A percentile compares a stretch with the other conserved stretches of the same genome.
These are phyloP conservation scores for Penicillium freii DNA, from an alignment of 2,329 filamentous ascomycete species.

Conservation along the genomic window DNA sequence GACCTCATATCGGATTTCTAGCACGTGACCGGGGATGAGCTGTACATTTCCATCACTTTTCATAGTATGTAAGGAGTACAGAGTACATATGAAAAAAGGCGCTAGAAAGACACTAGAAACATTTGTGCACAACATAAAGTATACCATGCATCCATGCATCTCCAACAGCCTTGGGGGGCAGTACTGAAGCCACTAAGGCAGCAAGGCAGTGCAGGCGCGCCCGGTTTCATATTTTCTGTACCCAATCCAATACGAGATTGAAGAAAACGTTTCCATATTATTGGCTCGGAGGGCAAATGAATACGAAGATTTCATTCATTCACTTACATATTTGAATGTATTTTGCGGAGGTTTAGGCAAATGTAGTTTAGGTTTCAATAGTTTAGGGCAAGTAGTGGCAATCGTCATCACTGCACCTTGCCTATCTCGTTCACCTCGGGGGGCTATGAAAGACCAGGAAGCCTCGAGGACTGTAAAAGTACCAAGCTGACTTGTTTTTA, in stretches of 20 bases:
- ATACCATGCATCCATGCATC: background rate
- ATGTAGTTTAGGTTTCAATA: background rate
- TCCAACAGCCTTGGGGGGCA: background rate
- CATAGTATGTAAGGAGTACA: background rate
- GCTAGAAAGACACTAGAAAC: background rate
- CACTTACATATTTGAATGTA: background rate
- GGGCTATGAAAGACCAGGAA: background rate
- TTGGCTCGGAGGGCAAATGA: background rate
- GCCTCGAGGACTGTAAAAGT: background rate
- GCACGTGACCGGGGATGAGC: background rate
- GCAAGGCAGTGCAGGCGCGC: slow-evolving; percentile 7
- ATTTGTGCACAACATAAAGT: background rate
- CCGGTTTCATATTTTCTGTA: background rate
- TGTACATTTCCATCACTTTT: background rate
- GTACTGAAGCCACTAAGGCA: background rate
- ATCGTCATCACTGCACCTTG: background rate
- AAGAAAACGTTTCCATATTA: background rate
- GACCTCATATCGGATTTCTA: background rate
- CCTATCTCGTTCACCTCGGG: background rate
- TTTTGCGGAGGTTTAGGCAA: background rate
- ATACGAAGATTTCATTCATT: background rate
- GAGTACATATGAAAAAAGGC: background rate
- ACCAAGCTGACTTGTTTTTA: background rate
- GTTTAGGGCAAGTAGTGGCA: background rate
- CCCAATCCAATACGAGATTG: background rate